Base-by-base conservation (phyloP, 192 early-diverging fungal genomes). In the Polychytrium aggregatum region DNA sequence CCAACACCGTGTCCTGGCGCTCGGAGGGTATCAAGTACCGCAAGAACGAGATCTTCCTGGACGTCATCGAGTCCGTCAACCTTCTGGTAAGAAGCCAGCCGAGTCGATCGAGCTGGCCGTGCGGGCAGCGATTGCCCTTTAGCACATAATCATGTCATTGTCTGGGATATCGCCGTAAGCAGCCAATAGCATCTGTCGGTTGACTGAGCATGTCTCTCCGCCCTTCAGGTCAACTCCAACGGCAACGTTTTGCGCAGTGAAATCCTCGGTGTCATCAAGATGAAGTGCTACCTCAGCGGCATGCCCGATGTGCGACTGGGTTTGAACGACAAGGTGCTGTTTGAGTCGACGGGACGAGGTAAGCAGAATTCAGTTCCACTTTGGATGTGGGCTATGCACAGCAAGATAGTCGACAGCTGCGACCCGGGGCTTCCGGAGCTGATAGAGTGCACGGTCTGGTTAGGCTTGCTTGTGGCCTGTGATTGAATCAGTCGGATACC, bases 41-140 rank as follows among this genome's bases (percentile, higher is more conserved):
- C 51, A 97, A 97, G 69, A 99, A 99, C 62, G 96, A 99, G 63
- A 93, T 89, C 11, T 99, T 99, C 62, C 79, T 99, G 38, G 96
- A 99, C 68, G 96, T 99, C 6, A 87, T 99, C 53, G 96, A 99
- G 65, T 86, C 85, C 31, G 92, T 99, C 41, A 99, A 99, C 59
- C 56, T 97, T 40, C 71, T 98, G 50, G 71, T 98, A n/a, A n/a
- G n/a, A n/a, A n/a, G n/a, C n/a, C n/a, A n/a, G n/a, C n/a, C n/a
- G n/a, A n/a, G n/a, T n/a, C 54, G 79, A 74, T 35, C 64, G 67
- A 16, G 74, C 74, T 52, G 5, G n/a, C 26, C 7, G 44, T 26
- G 41, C 41, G 7, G 11, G n/a, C 13, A 72, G 84, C 84, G 3
- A 9, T 20, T 17, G 13, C 25, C 21, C n/a, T 9, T 37, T 37